Base-by-base conservation (phyloP, 2,329 filamentous ascomycete genomes). In the Fusarium sp. region DNA sequence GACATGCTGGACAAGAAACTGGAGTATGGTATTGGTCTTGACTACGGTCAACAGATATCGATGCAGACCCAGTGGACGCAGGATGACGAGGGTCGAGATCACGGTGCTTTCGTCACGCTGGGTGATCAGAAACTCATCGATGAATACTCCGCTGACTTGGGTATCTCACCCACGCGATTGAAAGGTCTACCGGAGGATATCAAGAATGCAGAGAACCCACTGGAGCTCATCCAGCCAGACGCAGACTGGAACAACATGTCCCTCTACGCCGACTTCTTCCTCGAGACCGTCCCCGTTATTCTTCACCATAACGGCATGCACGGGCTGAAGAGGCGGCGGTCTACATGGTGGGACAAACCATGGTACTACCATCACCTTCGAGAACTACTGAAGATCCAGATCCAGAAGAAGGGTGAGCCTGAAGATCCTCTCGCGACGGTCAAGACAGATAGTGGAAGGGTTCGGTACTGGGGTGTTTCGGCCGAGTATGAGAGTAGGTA, bases 221-320 rank as follows among this genome's bases (percentile, higher is more conserved):
- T 69, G 0, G 10, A 15, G 0, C 24, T 30, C 2, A 10, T 63
- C 3, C 20, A 39, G 0, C 32, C 48, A 15, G 38, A 15, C 11
- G 36, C 44, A 20, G 39, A 62, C 17, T 69, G 66, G 66, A 44
- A 24, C 6, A 15, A 45, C 2, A 69, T 69, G 56, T 39, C 56
- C 3, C 50, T 69, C 3, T 69, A 56, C 30, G 38, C 56, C n/a
- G 64, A 69, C n/a, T 63, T 63, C 13, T 42, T 44, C 12, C n/a
- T 53, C 2, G 38, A 47, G 0, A 44, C 38, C 0, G 66, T 69
- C 1, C 66, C 66, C 0, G 48, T 22, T 1, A 45, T 69, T 1
- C 26, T 69, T 3, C 66, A 69, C 32, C 64, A 69, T 3, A 69
- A 57, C 39, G 55, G 55, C 7, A 57, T 57, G 55, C 15, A 69